Evolutionary conservation across 805 yeast species (phyloP), one percentile per base, ranked within the genome.

Genomic region (Saccharomycopsis oosterbeekiorum): DNA sequence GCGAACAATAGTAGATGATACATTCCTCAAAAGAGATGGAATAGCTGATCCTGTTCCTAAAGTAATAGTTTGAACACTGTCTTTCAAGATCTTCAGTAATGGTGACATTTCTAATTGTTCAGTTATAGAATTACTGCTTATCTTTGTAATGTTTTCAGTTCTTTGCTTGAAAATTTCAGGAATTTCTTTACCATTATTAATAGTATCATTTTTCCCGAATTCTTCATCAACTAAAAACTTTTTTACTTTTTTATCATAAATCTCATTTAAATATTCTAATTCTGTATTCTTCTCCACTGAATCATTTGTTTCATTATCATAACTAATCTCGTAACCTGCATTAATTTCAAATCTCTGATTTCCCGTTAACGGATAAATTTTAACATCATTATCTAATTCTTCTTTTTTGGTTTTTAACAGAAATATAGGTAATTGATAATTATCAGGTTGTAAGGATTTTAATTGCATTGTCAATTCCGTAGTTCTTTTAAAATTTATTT

Each of bases 1-100:
- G 64, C 97, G 80, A 1, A 94, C 78, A 26, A 91, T 70, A 19
- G 89, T 88, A 0, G 94, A 86, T 15, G 88, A 80, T 1, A 94
- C 99, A 69, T 94, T 94, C 66, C 98, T 78, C 67, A 84, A 82
- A 62, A 83, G 82, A 0, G 96, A 84, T 0, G 99, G 99, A 39
- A 89, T 71, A 0, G 98, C 94, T 40, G 96, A 86, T 0, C 98
- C 98, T 0, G 99, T 94, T 2, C 99, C 99, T 8, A 93, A 72
- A 0, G 96, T 86, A 10, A 88, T 75, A 0, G 86, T 73, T 68
- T 89, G 90, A 0, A 86, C 85, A 64, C 83, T 80, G 43, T 78
- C 83, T 60, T 73, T 75, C 60, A 81, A 73, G 0, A 70, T 5
- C 4, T 47, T 26, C 53, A 21, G 53, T 24, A 47, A 21, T 10